phyloP scores from a whole-genome alignment of 2,329 filamentous ascomycete species.

The Conoideocrella luteorostrata region DNA sequence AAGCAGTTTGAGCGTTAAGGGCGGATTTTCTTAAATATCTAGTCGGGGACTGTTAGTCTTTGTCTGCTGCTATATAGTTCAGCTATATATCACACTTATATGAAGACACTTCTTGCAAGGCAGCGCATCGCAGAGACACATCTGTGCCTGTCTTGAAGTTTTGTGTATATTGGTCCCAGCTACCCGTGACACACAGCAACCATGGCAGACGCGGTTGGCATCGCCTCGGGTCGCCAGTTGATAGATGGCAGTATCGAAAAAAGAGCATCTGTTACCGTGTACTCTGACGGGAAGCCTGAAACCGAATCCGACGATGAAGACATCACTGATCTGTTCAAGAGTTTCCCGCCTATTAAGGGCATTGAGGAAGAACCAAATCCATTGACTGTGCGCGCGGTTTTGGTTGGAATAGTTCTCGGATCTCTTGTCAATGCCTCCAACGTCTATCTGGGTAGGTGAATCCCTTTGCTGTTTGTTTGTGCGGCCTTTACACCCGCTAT shows the following conservation, averaged over 20 bases:
- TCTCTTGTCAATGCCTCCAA: conserved; percentile 57
- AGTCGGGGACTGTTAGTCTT: no score
- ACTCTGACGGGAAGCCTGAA: conserved; percentile 22
- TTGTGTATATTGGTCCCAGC: no score
- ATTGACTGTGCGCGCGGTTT: conserved; percentile 48
- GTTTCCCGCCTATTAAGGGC: conserved; percentile 34
- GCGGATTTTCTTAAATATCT: no score
- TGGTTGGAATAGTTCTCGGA: conserved; percentile 49
- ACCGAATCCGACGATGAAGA: conserved; percentile 19
- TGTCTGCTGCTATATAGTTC: no score
- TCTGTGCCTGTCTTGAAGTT: not conserved
- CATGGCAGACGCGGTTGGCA: not conserved
- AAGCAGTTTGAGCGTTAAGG: no score
- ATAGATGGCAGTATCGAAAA: conserved; percentile 15
- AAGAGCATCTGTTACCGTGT: conserved; percentile 15
- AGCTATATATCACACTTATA: no score
- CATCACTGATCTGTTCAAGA: conserved; percentile 31
- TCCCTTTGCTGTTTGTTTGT: no score
- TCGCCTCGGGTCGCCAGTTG: not conserved
- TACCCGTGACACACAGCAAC: no score
- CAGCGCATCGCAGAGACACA: no score
- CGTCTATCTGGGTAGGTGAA: conserved; percentile 48
- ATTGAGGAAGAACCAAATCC: conserved; percentile 40
- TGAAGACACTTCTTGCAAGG: no score
- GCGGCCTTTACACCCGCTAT: no score